A percentile compares a stretch with the other conserved stretches of the same genome.
Evolutionary conservation across 768 basidiomycete genomes (phyloP).

Genomic region (Naganishia antarctica): DNA sequence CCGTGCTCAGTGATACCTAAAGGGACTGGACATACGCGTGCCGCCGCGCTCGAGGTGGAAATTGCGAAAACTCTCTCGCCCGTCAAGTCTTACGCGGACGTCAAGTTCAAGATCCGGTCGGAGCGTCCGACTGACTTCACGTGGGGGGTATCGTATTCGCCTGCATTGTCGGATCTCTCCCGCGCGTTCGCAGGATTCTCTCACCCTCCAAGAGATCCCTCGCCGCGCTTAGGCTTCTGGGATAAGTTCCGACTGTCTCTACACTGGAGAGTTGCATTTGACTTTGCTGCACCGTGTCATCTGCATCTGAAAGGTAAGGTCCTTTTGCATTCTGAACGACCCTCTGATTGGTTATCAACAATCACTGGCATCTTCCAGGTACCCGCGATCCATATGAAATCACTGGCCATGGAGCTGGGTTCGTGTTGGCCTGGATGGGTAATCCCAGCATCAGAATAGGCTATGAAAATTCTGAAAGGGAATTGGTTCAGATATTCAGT

Average conservation of each 20-base stretch:
- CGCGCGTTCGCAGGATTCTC: constrained; percentile 74
- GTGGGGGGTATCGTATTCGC: constrained; percentile 84
- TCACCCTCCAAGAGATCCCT: constrained; percentile 70
- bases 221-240: constrained; percentile 85
- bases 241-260: constrained; percentile 73
- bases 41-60: constrained; percentile 57
- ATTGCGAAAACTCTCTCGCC: constrained; percentile 93
- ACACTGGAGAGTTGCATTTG: constrained; percentile 70
- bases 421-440: constrained; percentile 78
- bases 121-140: constrained; percentile 65
- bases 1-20: constrained; percentile 62
- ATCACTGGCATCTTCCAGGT: constrained; percentile 54
- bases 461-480: constrained; percentile 64
- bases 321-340: too few species aligned
- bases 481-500: constrained; percentile 76
- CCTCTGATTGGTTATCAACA: constrained; percentile 8
- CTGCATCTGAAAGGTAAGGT: constrained; percentile 81
- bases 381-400: constrained; percentile 73
- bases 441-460: constrained; percentile 67
- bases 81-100: constrained; percentile 82
- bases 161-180: constrained; percentile 81
- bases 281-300: constrained; percentile 64
- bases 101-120: constrained; percentile 64
- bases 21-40: constrained; percentile 56
- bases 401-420: constrained; percentile 70